phyloP scores from a whole-genome alignment of 148 eudicot species.

The Persicaria maculosa region DNA sequence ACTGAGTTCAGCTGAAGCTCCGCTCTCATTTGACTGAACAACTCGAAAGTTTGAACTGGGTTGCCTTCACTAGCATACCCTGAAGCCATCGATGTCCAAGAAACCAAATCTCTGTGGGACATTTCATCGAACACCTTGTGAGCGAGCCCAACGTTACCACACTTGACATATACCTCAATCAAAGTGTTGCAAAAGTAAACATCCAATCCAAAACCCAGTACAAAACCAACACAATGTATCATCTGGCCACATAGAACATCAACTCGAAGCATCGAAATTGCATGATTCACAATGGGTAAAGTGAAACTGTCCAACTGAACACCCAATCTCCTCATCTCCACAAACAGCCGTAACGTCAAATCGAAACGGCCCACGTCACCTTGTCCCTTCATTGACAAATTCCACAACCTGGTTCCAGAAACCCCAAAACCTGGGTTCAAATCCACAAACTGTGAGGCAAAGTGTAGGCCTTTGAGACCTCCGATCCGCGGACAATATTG shows the following conservation, averaged over 20 bases:
- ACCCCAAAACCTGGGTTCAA: not conserved
- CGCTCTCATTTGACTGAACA: conserved; percentile 26
- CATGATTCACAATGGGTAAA: conserved; percentile 24
- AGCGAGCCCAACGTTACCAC: conserved; percentile 1
- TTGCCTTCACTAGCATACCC: conserved; percentile 35
- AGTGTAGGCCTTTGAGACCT: not conserved
- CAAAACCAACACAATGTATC: conserved; percentile 25
- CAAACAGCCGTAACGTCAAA: conserved; percentile 20
- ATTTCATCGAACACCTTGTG: conserved; percentile 56
- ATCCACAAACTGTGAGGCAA: not conserved
- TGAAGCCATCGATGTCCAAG: conserved; percentile 56
- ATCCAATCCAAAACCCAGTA: conserved; percentile 26
- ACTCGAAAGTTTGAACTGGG: conserved; percentile 18
- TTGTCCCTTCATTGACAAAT: conserved; percentile 22
- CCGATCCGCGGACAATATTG: not conserved
- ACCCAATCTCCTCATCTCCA: conserved; percentile 25
- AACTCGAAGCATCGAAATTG: conserved; percentile 17
- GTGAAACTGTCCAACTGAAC: conserved; percentile 25
- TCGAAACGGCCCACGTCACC: conserved; percentile 18
- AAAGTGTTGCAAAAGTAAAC: conserved; percentile 38
- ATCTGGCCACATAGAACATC: conserved; percentile 16
- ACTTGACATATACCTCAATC: conserved; percentile 38
- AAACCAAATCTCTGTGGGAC: conserved; percentile 46
- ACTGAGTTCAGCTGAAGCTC: conserved; percentile 42
- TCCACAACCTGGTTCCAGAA: conserved; percentile 23